Conservation (phyloP, 23 red algal genomes). For the Cyanidioschyzon merolae region DNA sequence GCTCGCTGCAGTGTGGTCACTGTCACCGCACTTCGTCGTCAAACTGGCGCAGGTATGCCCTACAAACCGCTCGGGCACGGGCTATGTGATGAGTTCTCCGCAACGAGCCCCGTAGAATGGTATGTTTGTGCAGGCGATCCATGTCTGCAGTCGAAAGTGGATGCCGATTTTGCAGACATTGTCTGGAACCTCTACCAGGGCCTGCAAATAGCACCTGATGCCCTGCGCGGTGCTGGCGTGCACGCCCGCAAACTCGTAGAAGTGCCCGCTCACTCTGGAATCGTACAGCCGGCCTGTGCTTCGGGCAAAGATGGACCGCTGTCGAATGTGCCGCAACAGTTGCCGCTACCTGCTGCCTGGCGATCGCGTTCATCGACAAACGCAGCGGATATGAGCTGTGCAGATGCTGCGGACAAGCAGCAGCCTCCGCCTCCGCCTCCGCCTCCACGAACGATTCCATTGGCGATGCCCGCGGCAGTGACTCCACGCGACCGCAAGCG, state of each 20-base stretch:
- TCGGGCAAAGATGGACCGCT: not conserved
- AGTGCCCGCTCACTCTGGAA: no score
- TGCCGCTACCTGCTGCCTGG: not conserved
- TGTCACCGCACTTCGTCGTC: constrained; percentile 47
- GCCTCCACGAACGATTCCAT: not conserved
- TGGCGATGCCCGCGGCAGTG: not conserved
- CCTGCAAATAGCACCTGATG: constrained; percentile 38
- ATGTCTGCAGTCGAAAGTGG: not conserved
- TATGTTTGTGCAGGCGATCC: not conserved
- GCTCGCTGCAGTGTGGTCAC: constrained; percentile 34
- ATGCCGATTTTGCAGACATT: constrained; percentile 15
- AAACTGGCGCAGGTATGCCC: constrained; percentile 40
- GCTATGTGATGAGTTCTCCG: constrained; percentile 11
- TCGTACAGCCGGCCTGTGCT: not conserved
- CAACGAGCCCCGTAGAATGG: not conserved
- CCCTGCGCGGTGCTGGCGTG: constrained; percentile 68
- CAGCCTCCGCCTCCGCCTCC: not conserved
- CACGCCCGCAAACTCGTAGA: constrained; percentile 41
- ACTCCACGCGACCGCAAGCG: not conserved
- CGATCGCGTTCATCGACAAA: no score
- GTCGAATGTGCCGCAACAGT: not conserved
- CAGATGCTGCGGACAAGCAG: not conserved
- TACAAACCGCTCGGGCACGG: constrained; percentile 43
- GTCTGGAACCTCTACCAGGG: constrained; percentile 31
- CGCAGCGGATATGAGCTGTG: not conserved